phyloP scores from a whole-genome alignment of 106 monocot species.

The Hemerocallis citrina region DNA sequence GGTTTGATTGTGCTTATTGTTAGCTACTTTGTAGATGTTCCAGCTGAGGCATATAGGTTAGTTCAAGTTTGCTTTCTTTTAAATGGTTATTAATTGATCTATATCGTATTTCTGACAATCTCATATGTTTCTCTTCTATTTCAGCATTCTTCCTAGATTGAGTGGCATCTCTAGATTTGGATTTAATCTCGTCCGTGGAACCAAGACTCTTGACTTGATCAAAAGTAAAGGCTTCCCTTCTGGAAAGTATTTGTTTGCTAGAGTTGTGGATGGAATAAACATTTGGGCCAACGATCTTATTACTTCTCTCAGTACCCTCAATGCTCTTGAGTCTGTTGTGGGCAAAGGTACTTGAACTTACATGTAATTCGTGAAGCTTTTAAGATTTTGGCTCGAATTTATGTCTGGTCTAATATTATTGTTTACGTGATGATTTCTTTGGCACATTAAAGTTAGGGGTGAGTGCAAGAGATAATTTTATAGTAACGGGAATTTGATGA shows the following conservation, averaged over 20 bases:
- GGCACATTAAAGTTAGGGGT: no score
- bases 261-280: constrained; percentile 16
- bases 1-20: constrained; percentile 71
- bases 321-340: constrained; percentile 8
- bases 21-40: constrained; percentile 88
- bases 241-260: constrained; percentile 12
- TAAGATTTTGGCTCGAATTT: not conserved
- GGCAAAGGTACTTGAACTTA: constrained; percentile 9
- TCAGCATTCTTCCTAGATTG: constrained; percentile 14
- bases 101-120: no score
- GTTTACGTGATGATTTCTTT: no score
- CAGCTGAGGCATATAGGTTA: constrained; percentile 70
- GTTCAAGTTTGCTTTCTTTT: no score
- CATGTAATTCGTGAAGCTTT: not conserved
- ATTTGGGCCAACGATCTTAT: constrained; percentile 15
- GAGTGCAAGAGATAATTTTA: no score
- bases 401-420: not conserved
- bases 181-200: constrained; percentile 13
- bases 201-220: constrained; percentile 13
- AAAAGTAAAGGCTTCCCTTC: constrained; percentile 17
- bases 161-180: constrained; percentile 10
- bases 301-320: constrained; percentile 3
- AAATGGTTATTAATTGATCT: no score
- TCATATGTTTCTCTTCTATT: constrained; percentile 1
- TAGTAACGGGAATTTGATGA: no score